Conservation (phyloP, 345 rosid genomes). For the Populus nigra region DNA sequence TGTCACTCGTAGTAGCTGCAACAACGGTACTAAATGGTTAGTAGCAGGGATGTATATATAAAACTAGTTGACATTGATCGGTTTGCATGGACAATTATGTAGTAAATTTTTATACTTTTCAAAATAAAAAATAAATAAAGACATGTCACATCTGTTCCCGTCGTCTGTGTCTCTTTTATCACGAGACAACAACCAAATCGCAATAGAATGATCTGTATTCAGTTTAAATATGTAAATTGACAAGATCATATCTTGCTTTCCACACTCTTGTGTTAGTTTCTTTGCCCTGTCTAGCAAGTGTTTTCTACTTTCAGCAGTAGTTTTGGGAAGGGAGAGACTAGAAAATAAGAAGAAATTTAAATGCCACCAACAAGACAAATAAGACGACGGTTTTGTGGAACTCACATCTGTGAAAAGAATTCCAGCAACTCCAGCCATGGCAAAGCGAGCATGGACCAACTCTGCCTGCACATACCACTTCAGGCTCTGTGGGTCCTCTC, state of each 20-base stretch:
- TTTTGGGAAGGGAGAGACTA: not conserved
- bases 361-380: not conserved
- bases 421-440: slow-evolving; percentile 91
- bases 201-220: no score
- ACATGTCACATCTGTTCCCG: no score
- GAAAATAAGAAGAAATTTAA: not conserved
- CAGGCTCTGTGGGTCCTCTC: slow-evolving; percentile 84
- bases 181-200: no score
- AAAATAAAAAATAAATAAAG: no score
- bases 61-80: no score
- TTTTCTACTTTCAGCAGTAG: not conserved
- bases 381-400: not conserved
- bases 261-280: no score
- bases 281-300: no score
- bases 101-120: no score
- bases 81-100: no score
- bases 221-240: no score
- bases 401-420: slow-evolving; percentile 88
- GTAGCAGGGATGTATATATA: not conserved
- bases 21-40: not conserved
- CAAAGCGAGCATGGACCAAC: slow-evolving; percentile 86
- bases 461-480: slow-evolving; percentile 98
- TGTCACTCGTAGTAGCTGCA: slow-evolving; percentile 74
- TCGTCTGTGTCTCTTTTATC: no score
- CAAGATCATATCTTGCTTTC: no score